Conservation (phyloP, 2,329 filamentous ascomycete species). For the Fusarium falciforme region DNA sequence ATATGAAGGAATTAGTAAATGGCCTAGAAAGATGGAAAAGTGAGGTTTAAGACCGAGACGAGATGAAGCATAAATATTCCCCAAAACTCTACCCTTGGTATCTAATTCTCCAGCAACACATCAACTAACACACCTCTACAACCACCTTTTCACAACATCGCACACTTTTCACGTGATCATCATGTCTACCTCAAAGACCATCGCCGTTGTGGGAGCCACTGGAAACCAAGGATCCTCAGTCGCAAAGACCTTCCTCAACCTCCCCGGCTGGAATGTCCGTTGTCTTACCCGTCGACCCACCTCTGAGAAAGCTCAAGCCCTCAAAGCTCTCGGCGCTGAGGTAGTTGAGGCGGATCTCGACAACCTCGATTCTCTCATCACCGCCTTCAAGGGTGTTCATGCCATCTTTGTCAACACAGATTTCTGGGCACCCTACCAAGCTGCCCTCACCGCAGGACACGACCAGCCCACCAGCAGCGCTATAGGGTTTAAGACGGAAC, state of each 20-base stretch:
- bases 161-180: background rate
- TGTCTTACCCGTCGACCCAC: slow-evolving; percentile 57
- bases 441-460: slow-evolving; percentile 50
- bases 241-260: slow-evolving; percentile 54
- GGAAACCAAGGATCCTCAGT: slow-evolving; percentile 63
- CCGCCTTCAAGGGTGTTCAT: slow-evolving; percentile 55
- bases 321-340: slow-evolving; percentile 54
- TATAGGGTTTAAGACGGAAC: slow-evolving; percentile 58
- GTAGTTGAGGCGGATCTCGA: slow-evolving; percentile 58
- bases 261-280: slow-evolving; percentile 55
- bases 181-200: slow-evolving; percentile 42
- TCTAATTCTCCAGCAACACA: no score
- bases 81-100: background rate
- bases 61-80: background rate
- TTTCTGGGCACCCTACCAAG: slow-evolving; percentile 60
- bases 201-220: slow-evolving; percentile 59
- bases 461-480: slow-evolving; percentile 49
- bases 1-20: background rate
- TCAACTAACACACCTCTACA: background rate
- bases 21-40: background rate
- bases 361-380: slow-evolving; percentile 50
- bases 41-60: background rate
- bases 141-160: background rate
- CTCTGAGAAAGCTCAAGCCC: slow-evolving; percentile 53
- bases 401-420: slow-evolving; percentile 65